A percentile compares a stretch with the other conserved stretches of the same genome.
phyloP scores from a whole-genome alignment of 768 basidiomycete genomes.

The Boletus sensibilis region DNA sequence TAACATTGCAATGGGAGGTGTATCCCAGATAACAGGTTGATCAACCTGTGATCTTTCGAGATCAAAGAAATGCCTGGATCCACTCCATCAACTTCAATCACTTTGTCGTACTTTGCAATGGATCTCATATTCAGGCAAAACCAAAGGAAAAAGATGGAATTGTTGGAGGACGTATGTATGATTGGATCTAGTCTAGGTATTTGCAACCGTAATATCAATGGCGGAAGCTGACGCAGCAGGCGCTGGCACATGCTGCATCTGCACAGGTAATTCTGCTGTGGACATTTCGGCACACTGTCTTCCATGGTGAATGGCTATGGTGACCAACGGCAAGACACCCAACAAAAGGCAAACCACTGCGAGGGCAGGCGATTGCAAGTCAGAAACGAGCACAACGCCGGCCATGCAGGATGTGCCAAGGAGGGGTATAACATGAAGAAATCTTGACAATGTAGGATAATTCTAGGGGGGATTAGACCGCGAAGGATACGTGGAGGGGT shows the following conservation, averaged over 20 bases:
- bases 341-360: slow-evolving; percentile 5
- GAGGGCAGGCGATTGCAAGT: slow-evolving; percentile 10
- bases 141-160: too few relatives aligned
- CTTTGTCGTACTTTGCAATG: too few relatives aligned
- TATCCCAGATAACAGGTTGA: too few relatives aligned
- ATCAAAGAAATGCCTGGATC: too few relatives aligned
- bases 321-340: slow-evolving; percentile 13
- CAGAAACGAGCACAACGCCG: slow-evolving; percentile 4
- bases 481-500: neutral
- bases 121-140: too few relatives aligned
- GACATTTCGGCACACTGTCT: neutral
- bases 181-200: too few relatives aligned
- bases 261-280: neutral
- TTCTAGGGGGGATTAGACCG: neutral
- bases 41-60: too few relatives aligned
- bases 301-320: neutral
- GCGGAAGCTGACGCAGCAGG: neutral
- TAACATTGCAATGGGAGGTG: too few relatives aligned
- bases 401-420: slow-evolving; percentile 12
- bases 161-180: too few relatives aligned
- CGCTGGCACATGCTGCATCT: neutral
- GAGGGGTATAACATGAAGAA: slow-evolving; percentile 21
- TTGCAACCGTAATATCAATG: neutral
- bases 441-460: slow-evolving; percentile 2
- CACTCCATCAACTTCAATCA: too few relatives aligned